phyloP scores from a whole-genome alignment of 2,329 filamentous ascomycete genomes.

The Penicillium sp. region DNA sequence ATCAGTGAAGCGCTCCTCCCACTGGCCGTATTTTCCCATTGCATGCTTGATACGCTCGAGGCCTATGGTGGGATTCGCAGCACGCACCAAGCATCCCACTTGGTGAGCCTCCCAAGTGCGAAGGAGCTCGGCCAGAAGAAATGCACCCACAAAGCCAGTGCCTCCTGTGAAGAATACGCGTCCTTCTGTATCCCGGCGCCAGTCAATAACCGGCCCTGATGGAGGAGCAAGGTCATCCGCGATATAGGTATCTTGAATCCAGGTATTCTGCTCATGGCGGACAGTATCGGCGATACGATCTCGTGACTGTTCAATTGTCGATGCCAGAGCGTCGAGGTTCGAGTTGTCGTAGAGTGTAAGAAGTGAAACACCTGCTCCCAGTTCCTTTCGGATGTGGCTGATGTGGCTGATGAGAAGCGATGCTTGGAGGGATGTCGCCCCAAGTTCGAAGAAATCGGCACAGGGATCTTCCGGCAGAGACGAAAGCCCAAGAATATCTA shows the following conservation, averaged over 20 bases:
- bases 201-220: constrained; percentile 8
- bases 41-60: not conserved
- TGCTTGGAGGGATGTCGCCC: not conserved
- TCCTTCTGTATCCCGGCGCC: constrained; percentile 21
- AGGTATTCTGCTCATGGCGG: constrained; percentile 14
- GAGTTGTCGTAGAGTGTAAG: not conserved
- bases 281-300: not conserved
- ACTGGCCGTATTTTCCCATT: constrained; percentile 10
- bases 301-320: not conserved
- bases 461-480: not conserved
- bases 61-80: not conserved
- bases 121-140: constrained; percentile 70
- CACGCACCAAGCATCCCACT: constrained; percentile 67
- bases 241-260: constrained; percentile 19
- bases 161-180: constrained; percentile 75
- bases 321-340: not conserved
- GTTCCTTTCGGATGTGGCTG: not conserved
- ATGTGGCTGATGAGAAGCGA: not conserved
- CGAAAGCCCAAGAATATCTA: not conserved
- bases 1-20: constrained; percentile 1
- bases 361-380: not conserved
- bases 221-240: constrained; percentile 6
- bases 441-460: not conserved
- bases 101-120: constrained; percentile 47
- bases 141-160: constrained; percentile 67